Base-by-base conservation (phyloP, 768 basidiomycete species). In the Pilatotrama ljubarskyi region DNA sequence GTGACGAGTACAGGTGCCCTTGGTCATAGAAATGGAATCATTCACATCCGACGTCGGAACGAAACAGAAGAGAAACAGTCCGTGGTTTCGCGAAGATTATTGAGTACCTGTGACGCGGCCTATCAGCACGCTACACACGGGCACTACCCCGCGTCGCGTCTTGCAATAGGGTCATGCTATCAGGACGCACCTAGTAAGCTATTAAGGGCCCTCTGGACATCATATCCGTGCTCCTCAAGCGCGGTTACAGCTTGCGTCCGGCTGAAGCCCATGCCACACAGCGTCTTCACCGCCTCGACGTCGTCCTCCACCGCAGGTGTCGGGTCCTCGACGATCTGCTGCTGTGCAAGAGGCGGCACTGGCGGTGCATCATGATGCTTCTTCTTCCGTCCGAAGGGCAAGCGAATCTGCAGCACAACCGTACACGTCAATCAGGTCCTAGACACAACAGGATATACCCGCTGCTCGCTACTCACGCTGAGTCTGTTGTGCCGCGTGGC, bases 251-350 rank as follows among this genome's bases (percentile, higher is more conserved):
- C 91, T 70, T 95, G 87, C 15, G 77, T 73, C 41, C 95, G 83
- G 62, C 82, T 87, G 78, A 98, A 98, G 24, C 96, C 96, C 95
- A 98, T 97, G 18, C 81, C 82, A 47, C 85, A 86, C 40, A 98
- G 77, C 69, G 90, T 86, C 68, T 86, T 90, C 20, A 95, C 89
- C 1, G 86, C 76, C 62, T 87, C 85, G 13, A 86, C 84, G 58
- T 94, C 90, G 63, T 90, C 90, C 26, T 85, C 86, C 13, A 78
- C 77, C 13, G 81, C 81, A 1, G 87, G 84, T 2, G 86, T 82
- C 10, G 65, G 61, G 60, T 84, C 82, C 25, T 75, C 71, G 22
- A 82, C 42, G 72, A 74, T 18, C 75, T 75, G 47, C 74, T 74
- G 68, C 24, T 68, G 68, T 9, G 68, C 65, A 11, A 74, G 57